phyloP scores from a whole-genome alignment of 1,139 yeast genomes.

The Candida glucosophila region DNA sequence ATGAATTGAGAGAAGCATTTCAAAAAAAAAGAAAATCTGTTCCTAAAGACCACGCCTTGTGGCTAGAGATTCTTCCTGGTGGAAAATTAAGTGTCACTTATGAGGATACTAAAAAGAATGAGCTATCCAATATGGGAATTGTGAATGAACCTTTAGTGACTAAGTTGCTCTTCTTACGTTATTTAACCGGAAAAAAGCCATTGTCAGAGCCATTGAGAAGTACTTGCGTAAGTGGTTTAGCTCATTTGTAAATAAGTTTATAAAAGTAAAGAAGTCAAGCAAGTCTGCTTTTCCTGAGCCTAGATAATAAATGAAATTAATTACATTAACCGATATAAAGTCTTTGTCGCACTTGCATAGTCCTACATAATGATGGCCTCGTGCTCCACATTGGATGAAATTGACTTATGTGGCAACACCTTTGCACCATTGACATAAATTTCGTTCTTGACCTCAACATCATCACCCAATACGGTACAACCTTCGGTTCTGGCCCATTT shows the following conservation, averaged over 20 bases:
- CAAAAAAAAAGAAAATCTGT: conserved; percentile 47
- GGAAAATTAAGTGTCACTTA: conserved; percentile 43
- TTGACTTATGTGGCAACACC: conserved; percentile 96
- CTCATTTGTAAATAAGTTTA: conserved; percentile 5
- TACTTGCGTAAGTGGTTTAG: conserved; percentile 25
- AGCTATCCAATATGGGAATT: conserved; percentile 32
- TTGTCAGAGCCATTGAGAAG: conserved; percentile 35
- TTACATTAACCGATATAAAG: too few species aligned
- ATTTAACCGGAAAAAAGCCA: conserved; percentile 55
- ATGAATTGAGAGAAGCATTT: conserved; percentile 45
- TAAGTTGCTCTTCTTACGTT: conserved; percentile 49
- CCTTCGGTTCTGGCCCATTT: conserved; percentile 99
- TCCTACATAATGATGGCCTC: conserved; percentile 93
- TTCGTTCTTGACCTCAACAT: conserved; percentile 97
- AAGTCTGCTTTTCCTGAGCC: neutral
- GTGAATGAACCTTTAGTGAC: conserved; percentile 43
- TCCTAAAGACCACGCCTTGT: conserved; percentile 53
- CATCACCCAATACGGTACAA: conserved; percentile 97
- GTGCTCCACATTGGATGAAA: conserved; percentile 91
- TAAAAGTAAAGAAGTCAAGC: neutral
- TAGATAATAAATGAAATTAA: conserved; percentile 1
- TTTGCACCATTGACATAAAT: conserved; percentile 98
- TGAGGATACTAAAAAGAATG: conserved; percentile 20
- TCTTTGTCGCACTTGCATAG: neutral
- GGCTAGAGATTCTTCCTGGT: conserved; percentile 34